Base-by-base conservation (phyloP, 495 filamentous ascomycete genomes). In the Lasiosphaeria hispida region DNA sequence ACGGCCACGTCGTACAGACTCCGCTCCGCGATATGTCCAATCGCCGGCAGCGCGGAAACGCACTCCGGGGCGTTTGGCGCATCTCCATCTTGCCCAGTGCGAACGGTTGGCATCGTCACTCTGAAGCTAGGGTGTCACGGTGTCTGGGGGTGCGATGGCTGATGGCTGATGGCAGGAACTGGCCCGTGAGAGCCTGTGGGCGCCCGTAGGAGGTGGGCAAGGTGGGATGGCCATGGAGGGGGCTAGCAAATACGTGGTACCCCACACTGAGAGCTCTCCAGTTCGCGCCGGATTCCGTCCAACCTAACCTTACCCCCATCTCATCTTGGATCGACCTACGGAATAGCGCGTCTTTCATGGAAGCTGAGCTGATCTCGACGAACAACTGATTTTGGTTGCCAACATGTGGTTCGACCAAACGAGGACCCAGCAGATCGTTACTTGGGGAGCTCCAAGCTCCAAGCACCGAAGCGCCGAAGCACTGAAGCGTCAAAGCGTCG, bases 21-120 rank as follows among this genome's bases (percentile, higher is more conserved):
- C 36, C 48, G 48, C 15, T 55, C 17, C 17, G 39, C 43, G 45
- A 36, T 40, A 38, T 14, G 19, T 50, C 43, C 40, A 44, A 42
- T 58, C 40, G 52, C 55, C 60, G 63, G 63, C 56, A 63, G 57
- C 33, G 47, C 66, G 66, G 66, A 63, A 57, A 65, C 56, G 66
- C 55, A 59, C 63, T 65, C 63, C 66, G 63, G 56, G 53, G 54
- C 55, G 55, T 57, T 50, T 57, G 55, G 36, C 42, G 53, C 42
- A 41, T 36, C 36, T 56, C 34, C 23, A 43, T 54, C 51, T 37
- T 56, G 33, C 43, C 53, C 47, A 56, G 30, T 45, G 39, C 14
- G 39, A 13, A 8, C 11, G 39, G 39, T 41, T 41, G 11, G 39
- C 7, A 30, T 30, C 23, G 23, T 30, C 23, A 30, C 23, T 30